Conservation (phyloP, 192 early-diverging fungal genomes). For the Coemansia biformis region DNA sequence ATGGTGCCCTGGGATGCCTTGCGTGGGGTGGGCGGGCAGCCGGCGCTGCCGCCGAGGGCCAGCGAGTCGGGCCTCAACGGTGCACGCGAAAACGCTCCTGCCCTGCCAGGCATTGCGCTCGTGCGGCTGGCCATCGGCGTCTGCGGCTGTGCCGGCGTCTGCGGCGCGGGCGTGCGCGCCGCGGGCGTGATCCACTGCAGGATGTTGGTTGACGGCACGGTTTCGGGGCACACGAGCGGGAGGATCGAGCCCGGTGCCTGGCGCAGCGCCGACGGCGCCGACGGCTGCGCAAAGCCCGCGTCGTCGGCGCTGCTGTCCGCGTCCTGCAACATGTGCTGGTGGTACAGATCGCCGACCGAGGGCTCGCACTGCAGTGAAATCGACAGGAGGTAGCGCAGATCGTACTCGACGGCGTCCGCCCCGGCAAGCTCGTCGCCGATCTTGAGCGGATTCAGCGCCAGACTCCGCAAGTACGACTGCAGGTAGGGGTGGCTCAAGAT, state of each 20-base stretch:
- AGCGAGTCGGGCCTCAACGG: conserved; percentile 1
- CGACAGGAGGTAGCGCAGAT: conserved; percentile 40
- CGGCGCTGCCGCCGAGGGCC: not conserved
- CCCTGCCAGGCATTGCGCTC: conserved; percentile 18
- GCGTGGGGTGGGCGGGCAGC: not conserved
- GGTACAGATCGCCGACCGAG: conserved; percentile 42
- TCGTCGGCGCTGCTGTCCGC: conserved; percentile 11
- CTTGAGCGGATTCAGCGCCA: conserved; percentile 37
- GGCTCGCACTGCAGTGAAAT: conserved; percentile 50
- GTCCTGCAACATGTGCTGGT: conserved; percentile 25
- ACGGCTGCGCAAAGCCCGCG: conserved; percentile 7
- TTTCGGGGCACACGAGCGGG: conserved; percentile 52
- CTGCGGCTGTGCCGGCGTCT: not conserved
- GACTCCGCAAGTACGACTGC: conserved; percentile 25
- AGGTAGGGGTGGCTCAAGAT: conserved; percentile 36
- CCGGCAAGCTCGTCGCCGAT: conserved; percentile 49
- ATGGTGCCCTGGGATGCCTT: no score
- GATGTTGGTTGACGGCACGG: conserved; percentile 47
- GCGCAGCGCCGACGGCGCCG: conserved; percentile 24
- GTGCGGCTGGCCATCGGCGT: conserved; percentile 3
- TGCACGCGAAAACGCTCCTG: conserved; percentile 41
- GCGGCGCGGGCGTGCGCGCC: conserved; percentile 23
- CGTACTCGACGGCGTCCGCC: conserved; percentile 42
- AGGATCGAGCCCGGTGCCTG: conserved; percentile 48
- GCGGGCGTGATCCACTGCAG: conserved; percentile 49